Conservation (phyloP, 176 grass and related monocot species). For the Stipa capillata region DNA sequence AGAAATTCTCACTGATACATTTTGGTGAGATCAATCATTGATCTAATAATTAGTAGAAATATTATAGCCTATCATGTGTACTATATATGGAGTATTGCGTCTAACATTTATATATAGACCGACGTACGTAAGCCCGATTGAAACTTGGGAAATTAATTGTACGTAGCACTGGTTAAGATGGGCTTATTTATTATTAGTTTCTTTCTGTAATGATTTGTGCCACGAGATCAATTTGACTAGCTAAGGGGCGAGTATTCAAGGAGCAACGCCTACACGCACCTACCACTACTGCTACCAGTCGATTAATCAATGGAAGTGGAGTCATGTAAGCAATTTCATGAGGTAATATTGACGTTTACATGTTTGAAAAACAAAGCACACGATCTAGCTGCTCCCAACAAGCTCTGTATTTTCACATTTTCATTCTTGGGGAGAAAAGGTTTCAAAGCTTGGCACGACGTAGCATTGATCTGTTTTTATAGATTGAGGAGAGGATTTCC, state of each 20-base stretch:
- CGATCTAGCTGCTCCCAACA: neutral
- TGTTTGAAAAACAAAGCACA: constrained; percentile 13
- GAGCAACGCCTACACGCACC: constrained; percentile 19
- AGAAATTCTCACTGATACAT: neutral
- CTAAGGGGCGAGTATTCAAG: neutral
- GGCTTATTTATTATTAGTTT: neutral
- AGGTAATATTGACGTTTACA: constrained; percentile 41
- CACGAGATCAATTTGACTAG: constrained; percentile 3
- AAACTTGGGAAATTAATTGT: neutral
- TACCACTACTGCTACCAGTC: constrained; percentile 5
- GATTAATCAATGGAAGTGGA: constrained; percentile 31
- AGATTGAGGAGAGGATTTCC: too few relatives aligned
- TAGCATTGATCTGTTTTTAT: neutral
- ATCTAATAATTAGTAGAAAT: neutral
- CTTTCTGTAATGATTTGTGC: neutral
- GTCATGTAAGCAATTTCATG: constrained; percentile 48
- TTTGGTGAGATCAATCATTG: neutral
- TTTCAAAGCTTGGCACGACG: too few relatives aligned
- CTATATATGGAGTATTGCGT: neutral
- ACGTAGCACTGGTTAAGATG: neutral
- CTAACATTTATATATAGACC: neutral
- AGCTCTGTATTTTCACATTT: constrained; percentile 5
- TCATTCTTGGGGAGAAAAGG: neutral
- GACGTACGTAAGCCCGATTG: neutral
- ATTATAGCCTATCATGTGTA: neutral